Evolutionary conservation across 192 early-diverging fungal species (phyloP), one percentile per base, ranked within the genome.

Genomic region (Mortierella claussenii): DNA sequence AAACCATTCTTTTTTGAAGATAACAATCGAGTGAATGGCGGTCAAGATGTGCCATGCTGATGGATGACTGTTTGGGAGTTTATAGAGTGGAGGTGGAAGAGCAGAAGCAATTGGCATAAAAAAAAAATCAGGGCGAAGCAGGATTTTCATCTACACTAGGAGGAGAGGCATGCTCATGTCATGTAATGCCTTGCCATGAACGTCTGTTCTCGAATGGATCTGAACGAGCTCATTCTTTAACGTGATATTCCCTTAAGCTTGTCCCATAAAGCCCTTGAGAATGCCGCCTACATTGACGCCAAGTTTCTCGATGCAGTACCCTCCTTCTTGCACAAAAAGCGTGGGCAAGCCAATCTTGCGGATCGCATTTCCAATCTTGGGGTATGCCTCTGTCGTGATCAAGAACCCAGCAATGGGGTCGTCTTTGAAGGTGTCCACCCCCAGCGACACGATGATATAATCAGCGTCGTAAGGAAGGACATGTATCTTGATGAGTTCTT

Each of bases 401-500:
- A 81, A 65, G 10, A 85, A 78, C 1, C 82, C 84, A 2, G 68
- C 84, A 28, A 87, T 74, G 24, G 84, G 84, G 40, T 87, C 85
- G 7, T 83, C 80, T 31, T 78, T 68, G 56, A 53, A 92, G 11
- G 89, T 91, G 67, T 92, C 91, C 7, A 92, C 81, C 0, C 91
- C 91, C 27, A 92, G 53, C 3, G 89, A 90, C 11, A 90, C 88
- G 1, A 92, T 76, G 11, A 92, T 55, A 30, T 82, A 59, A 40
- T 87, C 80, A 13, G 91, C 84, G 17, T 81, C 34, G 68, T 80
- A 91, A 7, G 79, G 69, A 7, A 63, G 50, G 7, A 90, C 84
- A 13, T 60, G 60, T 3, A 68, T 54, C 27, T 81, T 48, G 32
- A 91, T 80, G 17, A 81, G 69, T 30, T 49, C 63, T 18, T 70